A percentile compares a stretch with the other conserved stretches of the same genome.
phyloP scores from a whole-genome alignment of 345 rosid species.

The Erodium maritimum region DNA sequence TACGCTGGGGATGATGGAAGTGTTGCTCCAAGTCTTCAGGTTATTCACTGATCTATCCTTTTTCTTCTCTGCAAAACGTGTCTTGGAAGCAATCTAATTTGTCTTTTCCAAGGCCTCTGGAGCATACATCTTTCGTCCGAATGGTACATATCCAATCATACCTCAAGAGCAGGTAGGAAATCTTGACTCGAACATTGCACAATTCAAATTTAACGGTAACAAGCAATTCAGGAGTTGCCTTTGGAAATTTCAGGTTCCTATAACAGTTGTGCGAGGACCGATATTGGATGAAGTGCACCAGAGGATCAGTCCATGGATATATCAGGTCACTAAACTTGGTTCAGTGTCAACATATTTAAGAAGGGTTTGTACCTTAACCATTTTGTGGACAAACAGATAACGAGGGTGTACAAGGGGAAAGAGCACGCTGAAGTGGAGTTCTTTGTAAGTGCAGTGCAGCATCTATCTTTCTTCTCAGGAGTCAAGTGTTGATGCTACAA shows the following conservation, averaged over 20 bases:
- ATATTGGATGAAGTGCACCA: conserved; percentile 81
- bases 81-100: neutral
- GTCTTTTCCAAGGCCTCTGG: conserved; percentile 54
- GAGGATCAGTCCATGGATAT: conserved; percentile 67
- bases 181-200: neutral
- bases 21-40: conserved; percentile 57
- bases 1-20: conserved; percentile 64
- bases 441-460: conserved; percentile 40
- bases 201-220: neutral
- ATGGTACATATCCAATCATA: conserved; percentile 50
- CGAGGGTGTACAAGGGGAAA: conserved; percentile 69
- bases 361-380: neutral
- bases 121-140: conserved; percentile 93
- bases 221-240: neutral
- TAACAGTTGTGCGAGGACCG: conserved; percentile 61
- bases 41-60: conserved; percentile 14
- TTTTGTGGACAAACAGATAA: conserved; percentile 32
- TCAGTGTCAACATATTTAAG: neutral
- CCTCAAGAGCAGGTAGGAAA: conserved; percentile 50
- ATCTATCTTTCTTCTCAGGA: neutral
- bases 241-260: conserved; percentile 38
- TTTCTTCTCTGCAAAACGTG: neutral
- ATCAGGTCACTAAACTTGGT: conserved; percentile 40
- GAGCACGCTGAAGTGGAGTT: conserved; percentile 95
- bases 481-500: neutral